Percentiles rank a stretch among this genome's conserved stretches.
These are phyloP conservation scores for Colletotrichum sp. DNA, from an alignment of 2,329 filamentous ascomycete species.

Conservation along the genomic window DNA sequence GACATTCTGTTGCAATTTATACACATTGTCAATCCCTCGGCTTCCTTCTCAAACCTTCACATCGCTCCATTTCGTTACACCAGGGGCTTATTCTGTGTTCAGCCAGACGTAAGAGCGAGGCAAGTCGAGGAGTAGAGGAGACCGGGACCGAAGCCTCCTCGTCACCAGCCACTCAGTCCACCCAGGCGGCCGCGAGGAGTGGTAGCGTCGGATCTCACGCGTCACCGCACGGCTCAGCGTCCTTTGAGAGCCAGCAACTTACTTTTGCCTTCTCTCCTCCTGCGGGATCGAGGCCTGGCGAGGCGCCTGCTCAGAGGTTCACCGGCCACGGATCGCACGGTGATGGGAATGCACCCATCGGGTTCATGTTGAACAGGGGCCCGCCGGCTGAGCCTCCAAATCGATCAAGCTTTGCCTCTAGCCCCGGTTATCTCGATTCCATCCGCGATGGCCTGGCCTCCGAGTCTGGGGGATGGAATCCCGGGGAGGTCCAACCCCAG, in stretches of 20 bases:
- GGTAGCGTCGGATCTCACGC: background rate
- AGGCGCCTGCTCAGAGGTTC: conserved; percentile 1
- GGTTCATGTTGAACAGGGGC: conserved; percentile 2
- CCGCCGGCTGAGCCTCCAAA: background rate
- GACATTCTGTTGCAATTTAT: background rate
- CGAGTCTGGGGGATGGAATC: background rate
- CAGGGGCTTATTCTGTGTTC: background rate
- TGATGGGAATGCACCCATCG: conserved; percentile 8
- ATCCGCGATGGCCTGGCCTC: background rate
- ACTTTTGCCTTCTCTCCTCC: background rate
- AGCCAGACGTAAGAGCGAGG: conserved; percentile 2
- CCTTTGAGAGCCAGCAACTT: background rate
- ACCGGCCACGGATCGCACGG: conserved; percentile 4
- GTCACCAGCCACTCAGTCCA: background rate
- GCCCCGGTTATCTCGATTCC: background rate
- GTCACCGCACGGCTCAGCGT: background rate
- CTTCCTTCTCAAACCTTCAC: background rate
- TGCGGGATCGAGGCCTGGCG: background rate
- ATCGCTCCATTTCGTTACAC: background rate
- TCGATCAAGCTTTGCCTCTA: background rate
- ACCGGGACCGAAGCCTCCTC: background rate
- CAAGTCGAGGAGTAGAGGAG: background rate
- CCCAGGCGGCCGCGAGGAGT: background rate
- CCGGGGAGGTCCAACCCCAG: background rate
- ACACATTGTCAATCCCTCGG: background rate